Base-by-base conservation (phyloP, 1,139 yeast genomes). In the Tardiomyces depauwii region DNA sequence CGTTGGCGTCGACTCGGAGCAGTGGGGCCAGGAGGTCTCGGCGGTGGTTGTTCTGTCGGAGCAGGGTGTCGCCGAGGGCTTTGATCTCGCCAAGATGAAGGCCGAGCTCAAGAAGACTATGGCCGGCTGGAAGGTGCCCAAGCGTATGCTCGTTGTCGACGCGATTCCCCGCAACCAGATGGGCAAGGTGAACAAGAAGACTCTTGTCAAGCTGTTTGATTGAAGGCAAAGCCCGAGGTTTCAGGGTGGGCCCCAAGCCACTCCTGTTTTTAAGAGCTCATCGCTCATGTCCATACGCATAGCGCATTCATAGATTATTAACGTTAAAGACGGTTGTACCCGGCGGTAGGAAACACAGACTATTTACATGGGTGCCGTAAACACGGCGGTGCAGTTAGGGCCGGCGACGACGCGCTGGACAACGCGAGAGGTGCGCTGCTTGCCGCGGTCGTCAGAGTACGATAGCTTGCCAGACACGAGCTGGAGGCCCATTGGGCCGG, bases 161-260 rank as follows among this genome's bases (percentile, higher is more conserved):
- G 45, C 50, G 38, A 59, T 64, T 45, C 67, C 67, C 6, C 51
- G 64, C 28, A 62, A 62, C 47, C 65, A 62, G 46, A 62, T 62
- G 65, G 66, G 66, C 43, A 62, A 62, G 48, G 66, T 62, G 13
- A 61, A 62, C 53, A 62, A 62, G 51, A 62, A 62, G 52, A 51
- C 55, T 9, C 52, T 63, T 38, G 60, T 59, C 19, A 55, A 55
- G 36, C n/a, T 30, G 5, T 30, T 30, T 30, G 36, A 30, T 5
- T 30, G 10, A n/a, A n/a, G n/a, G n/a, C n/a, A n/a, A n/a, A n/a
- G n/a, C n/a, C n/a, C n/a, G n/a, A n/a, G n/a, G n/a, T n/a, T n/a
- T n/a, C n/a, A n/a, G n/a, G n/a, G n/a, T n/a, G n/a, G n/a, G n/a
- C n/a, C n/a, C n/a, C n/a, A n/a, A n/a, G n/a, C n/a, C n/a, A n/a